Evolutionary conservation across 352 stramenopile species (phyloP).

Genomic region (Globisporangium apiculatum): DNA sequence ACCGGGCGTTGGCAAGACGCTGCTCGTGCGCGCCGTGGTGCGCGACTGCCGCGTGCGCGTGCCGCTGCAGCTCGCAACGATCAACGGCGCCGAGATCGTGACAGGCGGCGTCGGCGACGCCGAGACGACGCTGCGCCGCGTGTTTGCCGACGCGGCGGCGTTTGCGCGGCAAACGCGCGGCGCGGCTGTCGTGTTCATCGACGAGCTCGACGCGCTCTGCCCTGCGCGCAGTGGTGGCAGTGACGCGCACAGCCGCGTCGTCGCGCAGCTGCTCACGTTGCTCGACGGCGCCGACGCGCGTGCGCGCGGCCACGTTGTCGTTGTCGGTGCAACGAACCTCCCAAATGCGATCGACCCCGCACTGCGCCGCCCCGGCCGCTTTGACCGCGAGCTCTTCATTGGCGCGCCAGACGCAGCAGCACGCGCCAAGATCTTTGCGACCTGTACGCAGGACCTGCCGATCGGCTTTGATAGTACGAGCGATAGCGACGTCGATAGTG

Average conservation of each 20-base stretch:
- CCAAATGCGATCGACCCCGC: constrained; percentile 89
- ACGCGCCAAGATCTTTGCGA: constrained; percentile 56
- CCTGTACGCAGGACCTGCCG: constrained; percentile 42
- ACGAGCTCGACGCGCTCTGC: constrained; percentile 95
- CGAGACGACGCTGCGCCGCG: constrained; percentile 47
- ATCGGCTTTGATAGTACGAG: constrained; percentile 11
- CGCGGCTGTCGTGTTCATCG: constrained; percentile 90
- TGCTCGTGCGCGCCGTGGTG: constrained; percentile 66
- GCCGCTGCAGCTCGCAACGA: constrained; percentile 48
- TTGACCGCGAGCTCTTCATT: constrained; percentile 77
- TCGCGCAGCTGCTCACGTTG: constrained; percentile 93
- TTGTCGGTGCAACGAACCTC: constrained; percentile 93
- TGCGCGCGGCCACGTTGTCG: constrained; percentile 83
- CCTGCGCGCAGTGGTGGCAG: constrained; percentile 68
- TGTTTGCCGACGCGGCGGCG: constrained; percentile 38
- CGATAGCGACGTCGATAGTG: constrained; percentile 5
- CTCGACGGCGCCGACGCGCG: constrained; percentile 88
- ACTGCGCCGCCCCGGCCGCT: constrained; percentile 66
- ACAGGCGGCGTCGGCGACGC: constrained; percentile 66
- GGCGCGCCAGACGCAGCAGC: constrained; percentile 29
- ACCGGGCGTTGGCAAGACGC: constrained; percentile 75
- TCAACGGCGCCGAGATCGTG: constrained; percentile 81
- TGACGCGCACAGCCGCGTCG: constrained; percentile 64
- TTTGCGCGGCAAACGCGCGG: constrained; percentile 22
- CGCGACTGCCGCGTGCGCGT: constrained; percentile 42